A percentile compares a stretch with the other conserved stretches of the same genome.
Conservation (phyloP, 805 yeast species). For the Candida jianshihensis region DNA sequence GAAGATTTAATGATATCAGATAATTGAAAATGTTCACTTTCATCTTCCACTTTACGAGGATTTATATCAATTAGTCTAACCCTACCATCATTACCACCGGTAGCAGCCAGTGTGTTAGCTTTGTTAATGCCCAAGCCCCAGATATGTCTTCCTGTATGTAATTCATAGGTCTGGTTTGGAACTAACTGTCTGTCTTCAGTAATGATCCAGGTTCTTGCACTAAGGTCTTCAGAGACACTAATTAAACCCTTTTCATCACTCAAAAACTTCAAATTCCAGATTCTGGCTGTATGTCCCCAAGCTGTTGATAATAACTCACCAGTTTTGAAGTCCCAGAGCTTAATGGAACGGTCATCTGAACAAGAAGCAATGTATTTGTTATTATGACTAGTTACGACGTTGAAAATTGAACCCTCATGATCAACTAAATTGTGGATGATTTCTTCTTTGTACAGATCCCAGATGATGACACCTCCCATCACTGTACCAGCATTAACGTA, state of each 20-base stretch:
- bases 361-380: constrained; percentile 65
- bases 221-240: constrained; percentile 82
- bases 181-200: constrained; percentile 17
- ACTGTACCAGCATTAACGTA: constrained; percentile 88
- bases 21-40: constrained; percentile 22
- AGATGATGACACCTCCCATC: constrained; percentile 75
- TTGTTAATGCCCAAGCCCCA: constrained; percentile 71
- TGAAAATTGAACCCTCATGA: constrained; percentile 91
- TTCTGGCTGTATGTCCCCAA: constrained; percentile 96
- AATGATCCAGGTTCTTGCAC: constrained; percentile 72
- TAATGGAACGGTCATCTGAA: constrained; percentile 90
- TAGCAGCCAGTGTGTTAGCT: constrained; percentile 45
- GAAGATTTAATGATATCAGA: constrained; percentile 27
- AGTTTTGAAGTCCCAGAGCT: constrained; percentile 55
- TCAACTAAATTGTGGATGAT: constrained; percentile 52
- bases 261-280: constrained; percentile 73
- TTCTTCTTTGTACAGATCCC: constrained; percentile 48
- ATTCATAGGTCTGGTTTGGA: constrained; percentile 41
- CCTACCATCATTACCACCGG: constrained; percentile 94
- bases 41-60: constrained; percentile 26
- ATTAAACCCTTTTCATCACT: constrained; percentile 34
- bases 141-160: constrained; percentile 78
- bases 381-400: constrained; percentile 53
- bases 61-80: constrained; percentile 54
- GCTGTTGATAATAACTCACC: constrained; percentile 68